Conservation (phyloP, 352 stramenopile species). For the Pythium pyrilobum region DNA sequence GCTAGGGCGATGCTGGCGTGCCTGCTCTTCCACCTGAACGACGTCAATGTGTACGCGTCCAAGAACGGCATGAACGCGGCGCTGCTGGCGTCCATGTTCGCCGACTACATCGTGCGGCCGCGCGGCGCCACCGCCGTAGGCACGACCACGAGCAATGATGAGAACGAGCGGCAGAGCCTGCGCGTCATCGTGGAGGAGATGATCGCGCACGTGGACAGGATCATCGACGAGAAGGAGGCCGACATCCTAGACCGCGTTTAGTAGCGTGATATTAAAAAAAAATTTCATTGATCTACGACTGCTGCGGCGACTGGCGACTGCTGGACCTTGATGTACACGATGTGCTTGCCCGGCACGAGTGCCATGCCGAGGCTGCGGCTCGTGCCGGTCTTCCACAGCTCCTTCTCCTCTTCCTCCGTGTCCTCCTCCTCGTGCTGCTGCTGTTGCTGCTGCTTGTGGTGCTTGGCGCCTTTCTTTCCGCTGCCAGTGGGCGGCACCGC, state of each 20-base stretch:
- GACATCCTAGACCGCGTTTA: conserved; percentile 46
- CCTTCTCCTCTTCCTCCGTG: conserved; percentile 30
- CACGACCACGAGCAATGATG: background rate
- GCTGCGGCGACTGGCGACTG: background rate
- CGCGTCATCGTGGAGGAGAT: conserved; percentile 54
- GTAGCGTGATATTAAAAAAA: background rate
- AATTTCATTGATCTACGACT: background rate
- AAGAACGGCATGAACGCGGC: conserved; percentile 70
- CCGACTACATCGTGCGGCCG: conserved; percentile 49
- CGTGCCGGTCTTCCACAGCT: conserved; percentile 23
- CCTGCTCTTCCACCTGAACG: conserved; percentile 77
- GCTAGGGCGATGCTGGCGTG: conserved; percentile 60
- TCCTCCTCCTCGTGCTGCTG: conserved; percentile 5
- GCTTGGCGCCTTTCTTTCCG: conserved; percentile 25
- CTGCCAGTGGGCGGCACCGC: background rate
- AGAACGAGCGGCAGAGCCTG: conserved; percentile 15
- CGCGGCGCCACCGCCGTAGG: conserved; percentile 5
- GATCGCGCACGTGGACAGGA: conserved; percentile 64
- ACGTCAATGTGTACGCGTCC: conserved; percentile 71
- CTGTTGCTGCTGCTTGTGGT: background rate
- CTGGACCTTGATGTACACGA: conserved; percentile 68
- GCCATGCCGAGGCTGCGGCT: conserved; percentile 64
- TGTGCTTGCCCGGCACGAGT: conserved; percentile 72
- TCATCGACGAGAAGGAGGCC: conserved; percentile 69
- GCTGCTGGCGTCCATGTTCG: conserved; percentile 44